Conservation (phyloP, 768 basidiomycete genomes). For the Tulasnella sp. region DNA sequence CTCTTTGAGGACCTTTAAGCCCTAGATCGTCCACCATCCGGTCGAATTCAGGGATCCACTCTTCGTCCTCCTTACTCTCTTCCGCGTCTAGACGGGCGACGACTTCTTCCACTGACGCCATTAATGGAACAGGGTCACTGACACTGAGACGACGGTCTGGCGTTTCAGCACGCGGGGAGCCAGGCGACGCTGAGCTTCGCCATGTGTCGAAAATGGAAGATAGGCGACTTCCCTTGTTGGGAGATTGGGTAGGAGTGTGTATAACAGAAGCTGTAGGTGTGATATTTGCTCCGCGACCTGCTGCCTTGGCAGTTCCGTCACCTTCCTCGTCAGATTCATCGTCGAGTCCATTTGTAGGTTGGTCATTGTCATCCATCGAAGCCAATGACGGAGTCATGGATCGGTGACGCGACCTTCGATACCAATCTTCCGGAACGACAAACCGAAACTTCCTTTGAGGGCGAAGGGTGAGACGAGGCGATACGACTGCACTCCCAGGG, state of each 20-base stretch:
- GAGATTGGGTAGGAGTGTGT: slow-evolving; percentile 28
- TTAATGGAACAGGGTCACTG: slow-evolving; percentile 51
- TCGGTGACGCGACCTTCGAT: slow-evolving; percentile 56
- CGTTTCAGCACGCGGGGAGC: slow-evolving; percentile 24
- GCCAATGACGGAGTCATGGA: slow-evolving; percentile 26
- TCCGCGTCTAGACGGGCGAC: slow-evolving; percentile 30
- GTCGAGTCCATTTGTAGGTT: slow-evolving; percentile 45
- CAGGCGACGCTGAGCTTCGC: slow-evolving; percentile 43
- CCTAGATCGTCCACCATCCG: slow-evolving; percentile 64
- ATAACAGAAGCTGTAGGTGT: slow-evolving; percentile 23
- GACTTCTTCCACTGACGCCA: slow-evolving; percentile 12
- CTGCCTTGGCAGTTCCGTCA: slow-evolving; percentile 58
- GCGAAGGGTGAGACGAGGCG: slow-evolving; percentile 29
- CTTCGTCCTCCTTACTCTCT: slow-evolving; percentile 34
- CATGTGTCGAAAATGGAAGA: slow-evolving; percentile 62
- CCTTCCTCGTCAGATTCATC: slow-evolving; percentile 39
- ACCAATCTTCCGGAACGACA: slow-evolving; percentile 76
- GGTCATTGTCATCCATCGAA: slow-evolving; percentile 20
- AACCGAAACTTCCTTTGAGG: slow-evolving; percentile 46
- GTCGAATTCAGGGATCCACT: slow-evolving; percentile 47
- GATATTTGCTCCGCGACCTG: slow-evolving; percentile 25
- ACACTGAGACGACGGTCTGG: slow-evolving; percentile 46
- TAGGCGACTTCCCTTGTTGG: slow-evolving; percentile 49
- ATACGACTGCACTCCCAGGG: slow-evolving; percentile 17
- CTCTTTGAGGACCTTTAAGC: slow-evolving; percentile 60